Percentiles rank a stretch among this genome's conserved stretches.
phyloP scores from a whole-genome alignment of 169 alveolate genomes.

The Plasmodium chabaudi region DNA sequence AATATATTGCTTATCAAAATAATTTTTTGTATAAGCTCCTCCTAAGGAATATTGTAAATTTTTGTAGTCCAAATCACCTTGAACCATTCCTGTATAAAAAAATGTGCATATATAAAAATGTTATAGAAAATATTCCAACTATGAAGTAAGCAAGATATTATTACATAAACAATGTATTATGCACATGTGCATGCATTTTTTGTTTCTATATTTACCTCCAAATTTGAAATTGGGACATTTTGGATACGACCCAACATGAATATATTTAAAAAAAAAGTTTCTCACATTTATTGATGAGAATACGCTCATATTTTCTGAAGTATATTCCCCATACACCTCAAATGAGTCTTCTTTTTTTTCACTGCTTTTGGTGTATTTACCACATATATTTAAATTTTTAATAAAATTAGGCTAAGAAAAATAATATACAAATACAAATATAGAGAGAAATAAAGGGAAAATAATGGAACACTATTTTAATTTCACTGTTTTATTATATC shows the following conservation, averaged over 20 bases:
- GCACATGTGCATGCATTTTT: too few species aligned
- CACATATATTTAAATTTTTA: slow-evolving; percentile 42
- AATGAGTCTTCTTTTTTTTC: slow-evolving; percentile 50
- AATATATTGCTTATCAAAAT: slow-evolving; percentile 27
- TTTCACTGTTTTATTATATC: too few species aligned
- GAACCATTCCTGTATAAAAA: slow-evolving; percentile 13
- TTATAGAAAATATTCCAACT: neutral
- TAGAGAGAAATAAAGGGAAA: neutral
- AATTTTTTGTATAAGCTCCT: slow-evolving; percentile 44
- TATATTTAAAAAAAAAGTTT: slow-evolving; percentile 31
- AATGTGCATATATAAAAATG: neutral
- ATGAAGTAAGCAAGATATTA: neutral
- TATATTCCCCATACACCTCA: slow-evolving; percentile 52
- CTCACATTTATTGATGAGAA: slow-evolving; percentile 51
- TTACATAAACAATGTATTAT: too few species aligned
- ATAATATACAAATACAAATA: too few species aligned
- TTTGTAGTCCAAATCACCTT: slow-evolving; percentile 41
- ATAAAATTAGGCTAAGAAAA: slow-evolving; percentile 32
- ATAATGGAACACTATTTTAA: too few species aligned
- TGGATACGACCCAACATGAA: slow-evolving; percentile 44
- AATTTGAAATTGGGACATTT: slow-evolving; percentile 32
- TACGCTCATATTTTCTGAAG: slow-evolving; percentile 19
- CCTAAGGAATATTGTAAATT: slow-evolving; percentile 53
- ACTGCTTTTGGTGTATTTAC: slow-evolving; percentile 39
- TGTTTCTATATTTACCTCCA: slow-evolving; percentile 19